A percentile compares a stretch with the other conserved stretches of the same genome.
phyloP scores from a whole-genome alignment of 2,329 filamentous ascomycete genomes.

The Elsinoe fawcettii region DNA sequence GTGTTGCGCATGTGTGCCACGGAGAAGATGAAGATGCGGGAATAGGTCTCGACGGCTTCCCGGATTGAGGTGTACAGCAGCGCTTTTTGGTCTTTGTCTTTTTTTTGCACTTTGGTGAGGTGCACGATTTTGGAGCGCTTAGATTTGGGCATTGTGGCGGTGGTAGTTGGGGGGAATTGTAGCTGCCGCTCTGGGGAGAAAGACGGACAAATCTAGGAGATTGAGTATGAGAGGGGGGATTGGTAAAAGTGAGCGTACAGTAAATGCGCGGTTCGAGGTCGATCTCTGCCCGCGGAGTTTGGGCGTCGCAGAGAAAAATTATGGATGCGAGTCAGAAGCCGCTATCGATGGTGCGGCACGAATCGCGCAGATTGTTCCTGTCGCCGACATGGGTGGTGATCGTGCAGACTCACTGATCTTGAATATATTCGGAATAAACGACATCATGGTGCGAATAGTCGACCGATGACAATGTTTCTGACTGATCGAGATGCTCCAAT shows the following conservation, averaged over 20 bases:
- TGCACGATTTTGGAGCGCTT: conserved; percentile 86
- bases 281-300: conserved; percentile 91
- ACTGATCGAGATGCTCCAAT: conserved; percentile 64
- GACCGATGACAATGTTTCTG: neutral
- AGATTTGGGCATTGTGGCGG: conserved; percentile 77
- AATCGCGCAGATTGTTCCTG: neutral
- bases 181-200: neutral
- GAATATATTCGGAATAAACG: neutral
- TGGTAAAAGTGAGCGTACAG: neutral
- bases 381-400: neutral
- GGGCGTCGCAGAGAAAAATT: conserved; percentile 53
- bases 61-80: conserved; percentile 83
- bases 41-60: conserved; percentile 73
- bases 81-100: conserved; percentile 82
- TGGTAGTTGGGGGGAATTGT: neutral
- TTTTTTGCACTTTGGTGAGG: conserved; percentile 86
- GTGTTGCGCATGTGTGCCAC: conserved; percentile 98
- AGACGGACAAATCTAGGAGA: neutral
- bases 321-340: neutral
- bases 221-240: neutral
- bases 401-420: neutral
- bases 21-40: conserved; percentile 86
- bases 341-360: neutral
- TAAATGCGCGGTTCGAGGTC: conserved; percentile 63
- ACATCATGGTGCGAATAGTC: neutral